Evolutionary conservation across 192 early-diverging fungal species (phyloP).

Genomic region (Coemansia sp.): DNA sequence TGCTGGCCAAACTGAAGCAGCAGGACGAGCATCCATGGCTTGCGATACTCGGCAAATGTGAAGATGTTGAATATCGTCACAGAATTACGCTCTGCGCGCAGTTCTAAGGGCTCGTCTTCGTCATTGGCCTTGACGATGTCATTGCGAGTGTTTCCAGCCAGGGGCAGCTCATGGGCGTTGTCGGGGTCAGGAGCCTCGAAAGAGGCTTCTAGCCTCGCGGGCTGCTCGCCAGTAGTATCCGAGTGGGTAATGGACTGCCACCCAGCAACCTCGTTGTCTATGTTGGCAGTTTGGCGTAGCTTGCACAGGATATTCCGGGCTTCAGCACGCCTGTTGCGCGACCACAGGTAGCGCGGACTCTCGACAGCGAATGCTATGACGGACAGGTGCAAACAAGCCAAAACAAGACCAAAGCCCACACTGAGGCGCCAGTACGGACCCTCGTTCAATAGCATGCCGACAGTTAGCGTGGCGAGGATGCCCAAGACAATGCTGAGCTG

Average conservation of each 20-base stretch:
- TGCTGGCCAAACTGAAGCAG: constrained; percentile 82
- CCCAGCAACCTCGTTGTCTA: constrained; percentile 42
- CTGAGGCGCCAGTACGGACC: constrained; percentile 73
- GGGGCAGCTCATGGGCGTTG: background rate
- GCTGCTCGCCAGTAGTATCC: background rate
- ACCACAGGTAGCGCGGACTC: constrained; percentile 70
- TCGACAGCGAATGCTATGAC: constrained; percentile 68
- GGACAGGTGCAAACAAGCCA: constrained; percentile 54
- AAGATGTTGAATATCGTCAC: constrained; percentile 55
- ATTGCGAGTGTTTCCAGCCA: background rate
- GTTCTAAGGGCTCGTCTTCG: constrained; percentile 4
- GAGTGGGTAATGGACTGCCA: constrained; percentile 17
- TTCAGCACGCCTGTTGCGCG: constrained; percentile 29
- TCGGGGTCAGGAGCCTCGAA: background rate
- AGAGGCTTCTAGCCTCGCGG: background rate
- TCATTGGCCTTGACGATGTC: constrained; percentile 1
- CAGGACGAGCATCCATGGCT: constrained; percentile 67
- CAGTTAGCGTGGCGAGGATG: constrained; percentile 70
- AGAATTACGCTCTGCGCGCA: constrained; percentile 12
- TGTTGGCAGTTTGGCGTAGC: constrained; percentile 36
- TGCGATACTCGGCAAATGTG: constrained; percentile 59
- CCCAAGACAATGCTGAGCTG: constrained; percentile 86
- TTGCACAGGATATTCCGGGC: constrained; percentile 34
- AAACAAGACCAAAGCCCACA: constrained; percentile 63
- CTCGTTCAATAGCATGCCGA: constrained; percentile 66